Conservation (phyloP, 2,329 filamentous ascomycete genomes). For the Ascochyta clinopodiicola region DNA sequence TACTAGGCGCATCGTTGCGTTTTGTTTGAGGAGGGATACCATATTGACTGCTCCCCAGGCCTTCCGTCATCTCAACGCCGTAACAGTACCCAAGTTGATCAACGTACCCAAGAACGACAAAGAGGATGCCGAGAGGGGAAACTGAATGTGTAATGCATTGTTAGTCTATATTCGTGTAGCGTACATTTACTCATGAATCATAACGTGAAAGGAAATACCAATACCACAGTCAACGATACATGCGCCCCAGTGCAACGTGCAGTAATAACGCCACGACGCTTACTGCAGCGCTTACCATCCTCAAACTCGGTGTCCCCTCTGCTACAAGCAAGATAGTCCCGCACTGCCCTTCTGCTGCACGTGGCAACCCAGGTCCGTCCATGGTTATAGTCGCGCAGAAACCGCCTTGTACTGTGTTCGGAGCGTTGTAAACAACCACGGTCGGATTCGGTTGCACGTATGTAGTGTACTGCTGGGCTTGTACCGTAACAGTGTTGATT, state of each 20-base stretch:
- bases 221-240: slow-evolving; percentile 23
- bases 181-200: slow-evolving; percentile 30
- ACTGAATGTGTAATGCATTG: slow-evolving; percentile 33
- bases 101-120: slow-evolving; percentile 61
- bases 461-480: slow-evolving; percentile 36
- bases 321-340: slow-evolving; percentile 48
- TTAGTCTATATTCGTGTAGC: slow-evolving; percentile 14
- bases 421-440: slow-evolving; percentile 30
- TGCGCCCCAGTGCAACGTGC: slow-evolving; percentile 36
- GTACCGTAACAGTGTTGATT: slow-evolving; percentile 46
- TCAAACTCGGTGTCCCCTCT: slow-evolving; percentile 26
- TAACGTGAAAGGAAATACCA: slow-evolving; percentile 19
- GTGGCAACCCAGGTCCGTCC: slow-evolving; percentile 44
- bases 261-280: slow-evolving; percentile 25
- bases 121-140: slow-evolving; percentile 59
- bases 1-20: slow-evolving; percentile 28
- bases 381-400: slow-evolving; percentile 48
- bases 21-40: neutral
- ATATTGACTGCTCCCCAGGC: slow-evolving; percentile 51
- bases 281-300: slow-evolving; percentile 26
- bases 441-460: slow-evolving; percentile 40
- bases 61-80: slow-evolving; percentile 60
- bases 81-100: slow-evolving; percentile 59
- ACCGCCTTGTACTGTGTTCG: slow-evolving; percentile 34
- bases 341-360: slow-evolving; percentile 41